phyloP scores from a whole-genome alignment of 176 grass and related monocot species.

The Ensete glaucum region DNA sequence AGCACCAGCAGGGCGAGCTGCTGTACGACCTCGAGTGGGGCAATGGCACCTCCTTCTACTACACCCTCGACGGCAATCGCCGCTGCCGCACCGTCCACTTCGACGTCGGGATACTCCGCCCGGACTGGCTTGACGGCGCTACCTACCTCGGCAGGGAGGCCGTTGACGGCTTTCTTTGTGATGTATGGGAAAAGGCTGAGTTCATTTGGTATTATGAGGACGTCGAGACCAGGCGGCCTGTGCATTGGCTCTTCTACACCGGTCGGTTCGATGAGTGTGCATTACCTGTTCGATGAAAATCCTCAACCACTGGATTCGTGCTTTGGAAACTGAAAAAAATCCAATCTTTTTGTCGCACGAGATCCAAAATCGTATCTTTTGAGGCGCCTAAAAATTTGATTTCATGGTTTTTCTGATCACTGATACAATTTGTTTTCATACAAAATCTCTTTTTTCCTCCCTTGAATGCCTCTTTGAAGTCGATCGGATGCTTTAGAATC shows the following conservation, averaged over 20 bases:
- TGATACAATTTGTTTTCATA: background rate
- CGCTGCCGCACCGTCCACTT: slow-evolving; percentile 49
- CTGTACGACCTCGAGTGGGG: slow-evolving; percentile 75
- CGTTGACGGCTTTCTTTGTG: slow-evolving; percentile 49
- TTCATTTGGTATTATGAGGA: slow-evolving; percentile 79
- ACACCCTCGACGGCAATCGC: slow-evolving; percentile 22
- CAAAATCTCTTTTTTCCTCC: too few species aligned
- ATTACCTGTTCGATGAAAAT: slow-evolving; percentile 1
- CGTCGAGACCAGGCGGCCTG: slow-evolving; percentile 34
- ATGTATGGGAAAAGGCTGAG: slow-evolving; percentile 47
- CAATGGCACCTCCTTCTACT: slow-evolving; percentile 83
- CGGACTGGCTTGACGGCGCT: slow-evolving; percentile 50
- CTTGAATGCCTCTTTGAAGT: too few species aligned
- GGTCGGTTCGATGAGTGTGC: slow-evolving; percentile 14
- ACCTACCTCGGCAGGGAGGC: slow-evolving; percentile 31
- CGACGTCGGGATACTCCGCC: slow-evolving; percentile 54
- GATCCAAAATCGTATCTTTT: background rate
- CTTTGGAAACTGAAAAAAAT: background rate
- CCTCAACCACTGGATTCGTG: background rate
- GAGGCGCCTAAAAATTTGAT: background rate
- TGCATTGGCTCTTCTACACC: slow-evolving; percentile 62
- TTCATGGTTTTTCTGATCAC: background rate
- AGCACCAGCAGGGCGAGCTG: slow-evolving; percentile 12
- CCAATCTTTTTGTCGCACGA: background rate
- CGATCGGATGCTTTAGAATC: background rate